phyloP scores from a whole-genome alignment of 345 rosid genomes.

The Turritis glabra region DNA sequence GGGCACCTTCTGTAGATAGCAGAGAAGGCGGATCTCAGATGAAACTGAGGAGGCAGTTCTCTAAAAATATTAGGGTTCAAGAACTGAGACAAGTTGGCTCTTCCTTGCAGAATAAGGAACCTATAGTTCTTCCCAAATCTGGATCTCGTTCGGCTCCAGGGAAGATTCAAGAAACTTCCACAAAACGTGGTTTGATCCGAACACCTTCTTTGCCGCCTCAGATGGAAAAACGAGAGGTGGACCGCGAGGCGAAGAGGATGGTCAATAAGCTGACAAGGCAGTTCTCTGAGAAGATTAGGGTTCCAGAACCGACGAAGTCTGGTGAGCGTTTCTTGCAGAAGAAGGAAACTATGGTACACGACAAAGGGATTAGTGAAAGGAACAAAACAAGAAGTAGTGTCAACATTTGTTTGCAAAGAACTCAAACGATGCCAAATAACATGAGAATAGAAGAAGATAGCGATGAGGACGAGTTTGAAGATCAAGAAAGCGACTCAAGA shows the following conservation, averaged over 20 bases:
- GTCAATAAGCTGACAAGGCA: conserved; percentile 44
- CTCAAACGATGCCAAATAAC: conserved; percentile 54
- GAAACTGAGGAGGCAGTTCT: conserved; percentile 15
- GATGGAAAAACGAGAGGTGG: conserved; percentile 28
- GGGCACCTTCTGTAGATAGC: conserved; percentile 4
- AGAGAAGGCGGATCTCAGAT: conserved; percentile 18
- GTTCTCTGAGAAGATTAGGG: conserved; percentile 44
- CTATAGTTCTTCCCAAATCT: not conserved
- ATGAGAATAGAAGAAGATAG: conserved; percentile 36
- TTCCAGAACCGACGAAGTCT: conserved; percentile 31
- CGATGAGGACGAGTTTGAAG: conserved; percentile 35
- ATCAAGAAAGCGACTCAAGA: conserved; percentile 49
- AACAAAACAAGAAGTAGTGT: conserved; percentile 17
- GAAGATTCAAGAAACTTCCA: conserved; percentile 34
- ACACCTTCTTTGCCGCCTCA: conserved; percentile 44
- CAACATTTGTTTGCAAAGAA: conserved; percentile 39
- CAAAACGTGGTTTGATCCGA: conserved; percentile 28
- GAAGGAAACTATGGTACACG: conserved; percentile 13
- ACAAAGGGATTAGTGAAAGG: conserved; percentile 13
- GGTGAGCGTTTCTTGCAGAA: conserved; percentile 23
- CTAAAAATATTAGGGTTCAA: conserved; percentile 31
- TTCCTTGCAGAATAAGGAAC: conserved; percentile 34
- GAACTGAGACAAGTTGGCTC: conserved; percentile 12
- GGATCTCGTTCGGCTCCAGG: conserved; percentile 32
- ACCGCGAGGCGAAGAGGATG: conserved; percentile 32